These are phyloP conservation scores for Cardamine resedifolia DNA, from an alignment of 345 rosid species.

Conservation along the genomic window DNA sequence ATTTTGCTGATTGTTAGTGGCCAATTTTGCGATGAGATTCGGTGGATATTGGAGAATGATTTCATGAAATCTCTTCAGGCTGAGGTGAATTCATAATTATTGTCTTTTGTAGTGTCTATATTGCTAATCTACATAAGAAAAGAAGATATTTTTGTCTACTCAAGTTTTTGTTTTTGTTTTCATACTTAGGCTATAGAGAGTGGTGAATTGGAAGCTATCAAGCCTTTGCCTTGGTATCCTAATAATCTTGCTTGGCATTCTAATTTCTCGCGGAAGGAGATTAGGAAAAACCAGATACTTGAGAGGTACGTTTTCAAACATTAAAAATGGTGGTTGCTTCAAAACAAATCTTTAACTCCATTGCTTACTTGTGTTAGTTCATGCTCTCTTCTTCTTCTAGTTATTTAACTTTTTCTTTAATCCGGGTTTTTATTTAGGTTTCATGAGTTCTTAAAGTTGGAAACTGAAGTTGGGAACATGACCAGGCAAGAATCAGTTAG, in stretches of 20 bases:
- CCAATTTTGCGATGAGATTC: slow-evolving; percentile 75
- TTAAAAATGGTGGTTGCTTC: background rate
- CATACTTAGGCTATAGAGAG: slow-evolving; percentile 56
- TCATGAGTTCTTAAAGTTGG: slow-evolving; percentile 91
- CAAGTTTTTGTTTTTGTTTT: background rate
- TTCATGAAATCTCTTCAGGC: slow-evolving; percentile 72
- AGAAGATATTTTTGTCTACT: background rate
- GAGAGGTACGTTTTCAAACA: slow-evolving; percentile 57
- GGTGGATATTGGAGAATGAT: slow-evolving; percentile 73
- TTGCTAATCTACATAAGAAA: background rate
- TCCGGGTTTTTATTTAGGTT: slow-evolving; percentile 52
- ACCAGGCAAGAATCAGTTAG: slow-evolving; percentile 98
- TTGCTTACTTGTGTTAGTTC: background rate
- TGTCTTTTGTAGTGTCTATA: slow-evolving; percentile 7
- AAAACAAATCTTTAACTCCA: background rate
- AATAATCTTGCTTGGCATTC: slow-evolving; percentile 93
- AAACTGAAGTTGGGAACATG: slow-evolving; percentile 93
- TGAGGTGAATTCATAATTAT: slow-evolving; percentile 45
- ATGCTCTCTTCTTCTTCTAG: background rate
- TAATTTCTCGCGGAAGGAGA: slow-evolving; percentile 86
- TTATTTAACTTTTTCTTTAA: background rate
- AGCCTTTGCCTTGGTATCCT: slow-evolving; percentile 92
- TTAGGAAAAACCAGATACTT: slow-evolving; percentile 83
- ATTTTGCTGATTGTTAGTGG: slow-evolving; percentile 56
- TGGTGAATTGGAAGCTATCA: slow-evolving; percentile 70